Evolutionary conservation across 176 grass and related monocot species (phyloP).

Genomic region (Rhynchospora breviuscula): DNA sequence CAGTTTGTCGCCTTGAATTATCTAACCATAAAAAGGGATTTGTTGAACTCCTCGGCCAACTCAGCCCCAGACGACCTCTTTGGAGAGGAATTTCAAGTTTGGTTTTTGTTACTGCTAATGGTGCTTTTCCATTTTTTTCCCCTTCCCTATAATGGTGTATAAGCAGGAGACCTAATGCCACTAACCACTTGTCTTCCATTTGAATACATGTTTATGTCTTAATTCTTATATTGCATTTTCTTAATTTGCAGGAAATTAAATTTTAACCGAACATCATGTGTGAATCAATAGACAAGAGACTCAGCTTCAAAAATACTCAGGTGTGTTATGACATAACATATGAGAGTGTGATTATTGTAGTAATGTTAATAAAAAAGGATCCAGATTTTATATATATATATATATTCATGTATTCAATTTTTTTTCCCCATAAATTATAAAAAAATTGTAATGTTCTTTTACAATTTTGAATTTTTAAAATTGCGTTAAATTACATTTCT

Average conservation of each 20-base stretch:
- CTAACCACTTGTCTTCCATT: background rate
- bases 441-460: no score
- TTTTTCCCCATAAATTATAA: no score
- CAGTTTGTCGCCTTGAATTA: constrained; percentile 52
- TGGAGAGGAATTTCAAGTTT: constrained; percentile 41
- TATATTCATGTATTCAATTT: no score
- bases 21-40: constrained; percentile 59
- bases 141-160: background rate
- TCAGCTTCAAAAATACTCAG: constrained; percentile 54
- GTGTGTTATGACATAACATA: constrained; percentile 25
- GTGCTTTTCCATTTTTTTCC: background rate
- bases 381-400: no score
- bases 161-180: background rate
- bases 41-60: constrained; percentile 56
- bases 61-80: constrained; percentile 48
- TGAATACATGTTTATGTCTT: background rate
- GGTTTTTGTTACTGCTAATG: background rate
- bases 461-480: no score
- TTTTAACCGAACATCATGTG: constrained; percentile 73
- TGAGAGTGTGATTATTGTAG: background rate
- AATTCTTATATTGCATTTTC: constrained; percentile 27
- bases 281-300: constrained; percentile 55
- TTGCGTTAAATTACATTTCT: no score
- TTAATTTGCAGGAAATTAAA: constrained; percentile 66
- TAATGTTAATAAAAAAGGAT: background rate